Evolutionary conservation across 805 yeast species (phyloP).

Genomic region (Metschnikowia peoriensis): DNA sequence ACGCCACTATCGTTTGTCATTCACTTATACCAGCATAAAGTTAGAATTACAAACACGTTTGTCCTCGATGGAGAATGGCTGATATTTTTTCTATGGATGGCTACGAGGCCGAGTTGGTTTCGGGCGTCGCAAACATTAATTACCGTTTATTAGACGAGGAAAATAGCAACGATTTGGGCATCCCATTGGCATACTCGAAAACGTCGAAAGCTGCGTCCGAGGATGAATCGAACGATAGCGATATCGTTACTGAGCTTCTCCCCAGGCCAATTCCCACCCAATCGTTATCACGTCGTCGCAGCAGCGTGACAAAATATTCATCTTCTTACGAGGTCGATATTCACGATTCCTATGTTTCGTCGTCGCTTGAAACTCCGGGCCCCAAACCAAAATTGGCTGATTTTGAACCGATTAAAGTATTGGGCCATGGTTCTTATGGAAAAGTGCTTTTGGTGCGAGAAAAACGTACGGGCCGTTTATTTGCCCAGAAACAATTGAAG

Average conservation of each 20-base stretch:
- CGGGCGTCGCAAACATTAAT: conserved; percentile 22
- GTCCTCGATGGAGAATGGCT: conserved; percentile 24
- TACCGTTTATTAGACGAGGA: conserved; percentile 24
- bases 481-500: conserved; percentile 82
- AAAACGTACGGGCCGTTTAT: conserved; percentile 56
- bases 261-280: conserved; percentile 15
- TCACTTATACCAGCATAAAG: too few species aligned
- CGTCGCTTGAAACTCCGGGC: conserved; percentile 18
- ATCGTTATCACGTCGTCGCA: conserved; percentile 15
- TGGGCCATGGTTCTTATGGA: conserved; percentile 89
- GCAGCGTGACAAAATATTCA: conserved; percentile 19
- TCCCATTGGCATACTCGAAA: conserved; percentile 4
- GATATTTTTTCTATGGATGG: conserved; percentile 39
- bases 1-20: too few species aligned
- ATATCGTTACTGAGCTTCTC: conserved; percentile 17
- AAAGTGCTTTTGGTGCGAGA: conserved; percentile 79
- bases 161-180: conserved; percentile 1
- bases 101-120: conserved; percentile 20
- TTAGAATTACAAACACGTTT: too few species aligned
- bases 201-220: neutral
- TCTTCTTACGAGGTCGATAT: conserved; percentile 37
- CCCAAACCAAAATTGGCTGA: conserved; percentile 40
- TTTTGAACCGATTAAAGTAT: conserved; percentile 70
- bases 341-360: conserved; percentile 29
- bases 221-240: conserved; percentile 16